phyloP scores from a whole-genome alignment of 2,329 filamentous ascomycete species.

The Fusarium duplospermum region DNA sequence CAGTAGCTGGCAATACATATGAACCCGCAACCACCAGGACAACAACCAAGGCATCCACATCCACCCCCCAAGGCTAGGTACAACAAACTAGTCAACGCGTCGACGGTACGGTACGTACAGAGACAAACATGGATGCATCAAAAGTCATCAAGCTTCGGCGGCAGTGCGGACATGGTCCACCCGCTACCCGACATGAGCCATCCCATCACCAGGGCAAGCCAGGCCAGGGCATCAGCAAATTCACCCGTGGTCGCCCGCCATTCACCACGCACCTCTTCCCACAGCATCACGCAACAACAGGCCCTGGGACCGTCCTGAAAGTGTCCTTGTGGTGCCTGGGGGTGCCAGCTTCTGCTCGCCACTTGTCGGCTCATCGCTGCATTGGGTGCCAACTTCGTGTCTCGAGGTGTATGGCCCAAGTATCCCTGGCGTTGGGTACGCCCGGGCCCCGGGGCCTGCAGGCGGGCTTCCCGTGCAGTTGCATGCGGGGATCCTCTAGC shows the following conservation, averaged over 20 bases:
- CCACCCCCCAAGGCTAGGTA: slow-evolving; percentile 30
- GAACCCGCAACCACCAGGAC: slow-evolving; percentile 13
- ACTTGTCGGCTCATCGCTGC: slow-evolving; percentile 47
- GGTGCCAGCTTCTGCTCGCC: slow-evolving; percentile 37
- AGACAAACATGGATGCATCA: slow-evolving; percentile 32
- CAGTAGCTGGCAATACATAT: slow-evolving; percentile 34
- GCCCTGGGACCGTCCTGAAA: slow-evolving; percentile 2
- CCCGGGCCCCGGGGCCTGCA: slow-evolving; percentile 40
- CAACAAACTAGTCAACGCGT: slow-evolving; percentile 5
- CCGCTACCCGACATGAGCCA: background rate
- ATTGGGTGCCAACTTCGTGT: slow-evolving; percentile 45
- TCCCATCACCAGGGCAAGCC: background rate
- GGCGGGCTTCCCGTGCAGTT: slow-evolving; percentile 42
- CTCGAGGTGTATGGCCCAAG: slow-evolving; percentile 44
- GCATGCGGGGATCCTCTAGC: slow-evolving; percentile 39
- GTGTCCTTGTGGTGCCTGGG: background rate
- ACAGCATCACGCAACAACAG: slow-evolving; percentile 29
- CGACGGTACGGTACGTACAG: background rate
- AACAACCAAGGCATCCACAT: slow-evolving; percentile 33
- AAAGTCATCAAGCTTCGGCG: slow-evolving; percentile 20
- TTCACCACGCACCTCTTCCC: slow-evolving; percentile 5
- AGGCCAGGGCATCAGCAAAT: slow-evolving; percentile 10
- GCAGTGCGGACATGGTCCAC: slow-evolving; percentile 3
- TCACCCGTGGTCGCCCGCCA: slow-evolving; percentile 12
- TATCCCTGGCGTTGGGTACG: slow-evolving; percentile 43